These are phyloP conservation scores for Neurospora tetraspora DNA, from an alignment of 495 filamentous ascomycete genomes.

Conservation along the genomic window DNA sequence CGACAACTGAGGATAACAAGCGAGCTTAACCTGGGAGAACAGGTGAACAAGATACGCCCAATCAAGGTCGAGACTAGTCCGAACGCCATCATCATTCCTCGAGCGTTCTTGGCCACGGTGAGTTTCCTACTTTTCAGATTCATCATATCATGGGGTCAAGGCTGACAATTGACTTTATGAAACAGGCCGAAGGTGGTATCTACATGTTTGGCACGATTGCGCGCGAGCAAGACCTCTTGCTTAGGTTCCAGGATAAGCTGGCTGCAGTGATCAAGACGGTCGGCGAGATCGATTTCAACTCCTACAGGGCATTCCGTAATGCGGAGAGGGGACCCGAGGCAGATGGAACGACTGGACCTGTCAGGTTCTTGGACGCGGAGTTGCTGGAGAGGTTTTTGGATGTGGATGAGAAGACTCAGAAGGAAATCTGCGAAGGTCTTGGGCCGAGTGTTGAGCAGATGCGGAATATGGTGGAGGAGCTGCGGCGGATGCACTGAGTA, in stretches of 20 bases:
- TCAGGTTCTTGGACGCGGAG: slow-evolving; percentile 87
- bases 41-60: slow-evolving; percentile 71
- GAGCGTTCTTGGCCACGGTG: slow-evolving; percentile 86
- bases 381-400: slow-evolving; percentile 79
- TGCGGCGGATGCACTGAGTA: slow-evolving; percentile 57
- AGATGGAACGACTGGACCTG: slow-evolving; percentile 50
- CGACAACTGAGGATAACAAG: slow-evolving; percentile 60
- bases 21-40: slow-evolving; percentile 79
- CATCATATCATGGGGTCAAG: not conserved
- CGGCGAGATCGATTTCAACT: slow-evolving; percentile 62
- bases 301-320: slow-evolving; percentile 70
- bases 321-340: slow-evolving; percentile 46
- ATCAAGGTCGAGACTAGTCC: slow-evolving; percentile 47
- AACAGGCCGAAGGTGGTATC: slow-evolving; percentile 78
- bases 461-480: slow-evolving; percentile 59
- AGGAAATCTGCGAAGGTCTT: slow-evolving; percentile 52
- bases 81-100: slow-evolving; percentile 60
- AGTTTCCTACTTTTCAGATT: slow-evolving; percentile 17
- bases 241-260: slow-evolving; percentile 68
- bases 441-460: slow-evolving; percentile 62
- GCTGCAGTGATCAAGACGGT: slow-evolving; percentile 49
- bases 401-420: slow-evolving; percentile 50
- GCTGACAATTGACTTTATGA: slow-evolving; percentile 15
- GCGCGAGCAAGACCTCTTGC: slow-evolving; percentile 63
- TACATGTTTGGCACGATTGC: slow-evolving; percentile 79